These are phyloP conservation scores for Phytophthora syringae DNA, from an alignment of 352 stramenopile species.

Conservation along the genomic window DNA sequence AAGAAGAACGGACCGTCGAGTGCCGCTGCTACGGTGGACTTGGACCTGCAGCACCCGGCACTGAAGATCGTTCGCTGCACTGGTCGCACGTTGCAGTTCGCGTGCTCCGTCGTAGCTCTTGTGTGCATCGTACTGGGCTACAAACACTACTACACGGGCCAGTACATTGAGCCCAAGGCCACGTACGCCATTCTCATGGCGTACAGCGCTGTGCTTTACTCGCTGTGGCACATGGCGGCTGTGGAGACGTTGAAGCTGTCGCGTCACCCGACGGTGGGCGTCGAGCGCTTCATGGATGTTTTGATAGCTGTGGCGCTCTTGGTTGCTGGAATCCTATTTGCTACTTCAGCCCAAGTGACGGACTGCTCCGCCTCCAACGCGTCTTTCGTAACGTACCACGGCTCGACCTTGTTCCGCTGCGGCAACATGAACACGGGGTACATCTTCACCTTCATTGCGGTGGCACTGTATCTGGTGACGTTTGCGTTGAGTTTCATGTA, in stretches of 20 bases:
- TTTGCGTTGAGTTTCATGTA: slow-evolving; percentile 42
- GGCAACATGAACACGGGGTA: slow-evolving; percentile 47
- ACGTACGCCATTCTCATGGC: slow-evolving; percentile 51
- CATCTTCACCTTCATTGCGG: slow-evolving; percentile 48
- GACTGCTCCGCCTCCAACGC: slow-evolving; percentile 46
- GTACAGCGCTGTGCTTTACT: slow-evolving; percentile 51
- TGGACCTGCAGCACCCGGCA: slow-evolving; percentile 34
- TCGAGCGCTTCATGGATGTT: slow-evolving; percentile 44
- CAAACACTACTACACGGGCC: slow-evolving; percentile 55
- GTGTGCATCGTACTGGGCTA: slow-evolving; percentile 43
- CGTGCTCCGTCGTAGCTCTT: slow-evolving; percentile 36
- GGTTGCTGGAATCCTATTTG: slow-evolving; percentile 45
- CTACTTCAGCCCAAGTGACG: slow-evolving; percentile 36
- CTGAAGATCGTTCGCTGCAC: slow-evolving; percentile 40
- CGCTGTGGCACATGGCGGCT: slow-evolving; percentile 48
- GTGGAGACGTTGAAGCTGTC: slow-evolving; percentile 52
- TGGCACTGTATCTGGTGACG: slow-evolving; percentile 41
- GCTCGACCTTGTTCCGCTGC: slow-evolving; percentile 44
- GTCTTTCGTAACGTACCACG: slow-evolving; percentile 38
- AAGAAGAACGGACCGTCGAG: slow-evolving; percentile 29
- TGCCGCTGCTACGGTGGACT: slow-evolving; percentile 11
- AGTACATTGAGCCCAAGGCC: slow-evolving; percentile 50
- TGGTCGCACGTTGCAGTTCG: slow-evolving; percentile 43
- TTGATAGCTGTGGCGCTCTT: slow-evolving; percentile 38
- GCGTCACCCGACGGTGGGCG: slow-evolving; percentile 33